phyloP scores from a whole-genome alignment of 176 grass and related monocot genomes.

The sorghum (Sorghum bicolor) region Sorghum_bicolor_NCBIv3 NC_012871.2:71561501-71562000 shows the following conservation, averaged over 20 bases:
- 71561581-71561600: background rate
- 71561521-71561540: background rate
- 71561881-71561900: slow-evolving; percentile 62
- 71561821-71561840: slow-evolving; percentile 37
- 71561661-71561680: slow-evolving; percentile 21
- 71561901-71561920: slow-evolving; percentile 57
- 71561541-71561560: background rate
- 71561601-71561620: background rate
- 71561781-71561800: slow-evolving; percentile 37
- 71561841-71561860: slow-evolving; percentile 53
- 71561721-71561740: slow-evolving; percentile 17
- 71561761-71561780: slow-evolving; percentile 21
- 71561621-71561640: background rate
- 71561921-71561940: slow-evolving; percentile 55
- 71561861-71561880: slow-evolving; percentile 64
- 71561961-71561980: slow-evolving; percentile 99
- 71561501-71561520: no score
- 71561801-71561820: background rate
- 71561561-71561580: background rate
- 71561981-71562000: slow-evolving; percentile 99
- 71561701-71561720: slow-evolving; percentile 40
- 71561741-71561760: slow-evolving; percentile 4
- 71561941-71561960: slow-evolving; percentile 82
- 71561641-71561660: background rate
- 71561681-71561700: slow-evolving; percentile 40